Base-by-base conservation (phyloP, 2,329 filamentous ascomycete genomes). In the Lasiodiplodia theobromae region DNA sequence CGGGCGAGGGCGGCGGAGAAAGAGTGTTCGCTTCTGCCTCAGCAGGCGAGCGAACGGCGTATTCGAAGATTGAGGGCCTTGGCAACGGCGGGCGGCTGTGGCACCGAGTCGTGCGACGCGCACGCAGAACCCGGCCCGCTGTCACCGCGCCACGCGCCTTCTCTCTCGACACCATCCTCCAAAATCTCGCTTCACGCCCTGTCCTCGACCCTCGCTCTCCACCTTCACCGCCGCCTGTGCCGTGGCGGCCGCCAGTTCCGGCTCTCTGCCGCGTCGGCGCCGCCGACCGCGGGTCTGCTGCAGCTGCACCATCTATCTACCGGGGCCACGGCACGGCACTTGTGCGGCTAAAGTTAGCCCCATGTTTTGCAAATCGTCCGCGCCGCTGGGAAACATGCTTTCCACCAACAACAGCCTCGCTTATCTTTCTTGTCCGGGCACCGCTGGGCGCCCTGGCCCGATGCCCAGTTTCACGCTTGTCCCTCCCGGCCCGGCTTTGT, bases 401-500 rank as follows among this genome's bases (percentile, higher is more conserved):
- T 23, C 21, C 38, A 28, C 56, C 34, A 25, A 16, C 23, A 21
- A 37, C 37, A 60, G n/a, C 7, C 58, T 62, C 58, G 58, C 58
- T 62, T 23, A 62, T 51, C 58, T 62, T 62, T 21, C 58, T 37
- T 31, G 40, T 49, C 23, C 58, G 21, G 18, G 25, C 37, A 25
- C 40, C 21, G 60, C 38, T 23, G 60, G 25, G 25, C 60, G 58
- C 44, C 47, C 16, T 52, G 37, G 21, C 60, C 60, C 28, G 52
- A 47, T 47, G 49, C 18, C 47, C 60, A 51, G 60, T 64, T 64
- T 64, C 60, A 64, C 60, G 60, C 60, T 52, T 64, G 60, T 28
- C 28, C 28, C 10, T 16, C 40, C 60, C 60, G 16, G 47, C 44
- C 18, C 31, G 18, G 14, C 21, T 40, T n/a, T 14, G 21, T 25